phyloP scores from a whole-genome alignment of 2,329 filamentous ascomycete genomes.

The Penicillium olsonii region DNA sequence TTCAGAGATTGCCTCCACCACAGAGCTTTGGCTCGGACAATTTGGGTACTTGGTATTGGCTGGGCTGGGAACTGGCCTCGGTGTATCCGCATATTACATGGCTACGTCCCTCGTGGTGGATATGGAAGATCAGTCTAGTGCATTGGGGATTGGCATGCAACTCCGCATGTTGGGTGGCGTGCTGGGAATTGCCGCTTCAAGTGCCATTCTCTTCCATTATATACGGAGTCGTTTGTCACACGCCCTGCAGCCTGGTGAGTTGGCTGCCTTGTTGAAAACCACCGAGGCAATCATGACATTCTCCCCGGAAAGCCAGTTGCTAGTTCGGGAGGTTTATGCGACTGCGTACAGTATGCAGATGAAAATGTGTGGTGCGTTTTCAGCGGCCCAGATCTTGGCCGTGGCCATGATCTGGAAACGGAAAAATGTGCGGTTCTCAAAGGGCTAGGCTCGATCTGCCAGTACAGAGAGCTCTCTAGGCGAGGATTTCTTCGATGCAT shows the following conservation, averaged over 20 bases:
- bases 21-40: conserved; percentile 23
- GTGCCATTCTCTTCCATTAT: conserved; percentile 23
- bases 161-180: conserved; percentile 43
- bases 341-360: conserved; percentile 22
- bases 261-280: conserved; percentile 1
- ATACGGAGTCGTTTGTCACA: conserved; percentile 11
- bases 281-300: conserved; percentile 9
- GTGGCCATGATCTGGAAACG: conserved; percentile 21
- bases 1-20: conserved; percentile 6
- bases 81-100: conserved; percentile 19
- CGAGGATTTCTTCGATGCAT: too few relatives aligned
- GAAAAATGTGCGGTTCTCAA: conserved; percentile 12
- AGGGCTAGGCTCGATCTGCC: background rate
- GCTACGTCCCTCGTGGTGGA: conserved; percentile 16
- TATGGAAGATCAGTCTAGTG: conserved; percentile 31
- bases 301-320: conserved; percentile 1
- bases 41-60: conserved; percentile 21
- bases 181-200: conserved; percentile 40
- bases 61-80: conserved; percentile 15
- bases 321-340: conserved; percentile 14
- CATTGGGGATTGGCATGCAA: conserved; percentile 41
- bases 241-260: background rate
- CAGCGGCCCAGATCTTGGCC: conserved; percentile 11
- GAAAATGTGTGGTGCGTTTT: conserved; percentile 18
- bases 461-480: too few relatives aligned